Percentiles rank a stretch among this genome's conserved stretches.
These are phyloP conservation scores for Metschnikowia anglica DNA, from an alignment of 805 yeast species.

Conservation along the genomic window DNA sequence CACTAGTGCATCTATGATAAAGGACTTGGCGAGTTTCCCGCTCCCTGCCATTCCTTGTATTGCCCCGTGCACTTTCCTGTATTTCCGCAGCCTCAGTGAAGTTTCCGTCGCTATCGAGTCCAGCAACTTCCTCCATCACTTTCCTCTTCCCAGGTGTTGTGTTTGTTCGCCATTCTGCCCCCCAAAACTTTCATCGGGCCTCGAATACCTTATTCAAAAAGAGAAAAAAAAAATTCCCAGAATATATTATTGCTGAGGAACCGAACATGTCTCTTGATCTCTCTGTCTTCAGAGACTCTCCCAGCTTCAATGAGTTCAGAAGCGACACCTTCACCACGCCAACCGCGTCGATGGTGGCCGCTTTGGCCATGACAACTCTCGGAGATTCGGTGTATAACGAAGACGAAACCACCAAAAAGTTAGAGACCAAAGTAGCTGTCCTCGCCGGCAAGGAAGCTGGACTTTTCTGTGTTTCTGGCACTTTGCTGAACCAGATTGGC, in stretches of 20 bases:
- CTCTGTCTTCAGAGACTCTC: constrained; percentile 11
- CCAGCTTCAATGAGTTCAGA: constrained; percentile 21
- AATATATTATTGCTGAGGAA: background rate
- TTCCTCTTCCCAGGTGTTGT: too few relatives aligned
- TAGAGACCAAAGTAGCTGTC: constrained; percentile 35
- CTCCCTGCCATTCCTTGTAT: too few relatives aligned
- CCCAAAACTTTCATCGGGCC: too few relatives aligned
- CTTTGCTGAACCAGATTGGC: constrained; percentile 43
- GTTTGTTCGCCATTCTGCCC: too few relatives aligned
- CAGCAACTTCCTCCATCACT: too few relatives aligned
- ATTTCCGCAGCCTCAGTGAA: too few relatives aligned
- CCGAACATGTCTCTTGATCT: constrained; percentile 14
- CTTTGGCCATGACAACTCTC: constrained; percentile 27
- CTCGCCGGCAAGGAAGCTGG: constrained; percentile 43
- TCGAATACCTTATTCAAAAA: too few relatives aligned
- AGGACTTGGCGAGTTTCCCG: too few relatives aligned
- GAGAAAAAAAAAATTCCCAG: background rate
- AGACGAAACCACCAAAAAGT: constrained; percentile 33
- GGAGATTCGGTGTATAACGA: constrained; percentile 47
- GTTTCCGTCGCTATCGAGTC: too few relatives aligned
- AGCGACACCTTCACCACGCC: constrained; percentile 25
- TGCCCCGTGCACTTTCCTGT: too few relatives aligned
- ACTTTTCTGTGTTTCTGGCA: constrained; percentile 43
- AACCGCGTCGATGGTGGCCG: constrained; percentile 19
- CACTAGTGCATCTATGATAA: too few relatives aligned